A percentile compares a stretch with the other conserved stretches of the same genome.
Conservation (phyloP, 495 filamentous ascomycete genomes). For the Amphirosellinia nigrospora region DNA sequence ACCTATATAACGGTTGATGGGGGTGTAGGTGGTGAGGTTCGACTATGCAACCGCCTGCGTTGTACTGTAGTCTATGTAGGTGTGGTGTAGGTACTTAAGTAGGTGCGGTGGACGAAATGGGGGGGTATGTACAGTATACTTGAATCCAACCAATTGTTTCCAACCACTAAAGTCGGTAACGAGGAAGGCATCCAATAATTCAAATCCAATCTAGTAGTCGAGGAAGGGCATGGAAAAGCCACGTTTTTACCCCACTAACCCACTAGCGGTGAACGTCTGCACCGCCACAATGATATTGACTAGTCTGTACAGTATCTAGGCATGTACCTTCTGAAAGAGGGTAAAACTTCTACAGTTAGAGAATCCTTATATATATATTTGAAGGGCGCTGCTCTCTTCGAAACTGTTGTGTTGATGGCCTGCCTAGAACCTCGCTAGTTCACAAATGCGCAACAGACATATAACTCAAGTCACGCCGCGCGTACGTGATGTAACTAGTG, state of each 20-base stretch:
- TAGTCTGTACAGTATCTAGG: neutral
- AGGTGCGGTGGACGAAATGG: neutral
- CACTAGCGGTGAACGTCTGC: neutral
- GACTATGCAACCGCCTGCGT: conserved; percentile 5
- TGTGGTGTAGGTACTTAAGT: conserved; percentile 10
- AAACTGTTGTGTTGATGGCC: neutral
- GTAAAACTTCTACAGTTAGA: too few relatives aligned
- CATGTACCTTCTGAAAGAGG: neutral
- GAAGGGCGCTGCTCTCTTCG: neutral
- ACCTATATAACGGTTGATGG: conserved; percentile 1
- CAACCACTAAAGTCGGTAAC: conserved; percentile 14
- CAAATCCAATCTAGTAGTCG: neutral
- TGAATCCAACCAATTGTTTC: conserved; percentile 12
- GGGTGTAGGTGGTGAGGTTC: neutral
- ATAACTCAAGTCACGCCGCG: neutral
- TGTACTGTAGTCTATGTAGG: conserved; percentile 7
- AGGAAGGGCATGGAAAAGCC: conserved; percentile 7
- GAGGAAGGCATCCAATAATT: conserved; percentile 21
- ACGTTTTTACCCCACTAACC: conserved; percentile 24
- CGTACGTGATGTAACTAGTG: neutral
- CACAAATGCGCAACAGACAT: neutral
- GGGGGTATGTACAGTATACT: conserved; percentile 6
- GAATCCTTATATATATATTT: neutral
- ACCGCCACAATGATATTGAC: conserved; percentile 3
- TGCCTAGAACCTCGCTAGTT: neutral